Percentiles rank a stretch among this genome's conserved stretches.
Conservation (phyloP, 129 eudicot genomes). For the sunflower (Helianthus annuus) region DNA sequence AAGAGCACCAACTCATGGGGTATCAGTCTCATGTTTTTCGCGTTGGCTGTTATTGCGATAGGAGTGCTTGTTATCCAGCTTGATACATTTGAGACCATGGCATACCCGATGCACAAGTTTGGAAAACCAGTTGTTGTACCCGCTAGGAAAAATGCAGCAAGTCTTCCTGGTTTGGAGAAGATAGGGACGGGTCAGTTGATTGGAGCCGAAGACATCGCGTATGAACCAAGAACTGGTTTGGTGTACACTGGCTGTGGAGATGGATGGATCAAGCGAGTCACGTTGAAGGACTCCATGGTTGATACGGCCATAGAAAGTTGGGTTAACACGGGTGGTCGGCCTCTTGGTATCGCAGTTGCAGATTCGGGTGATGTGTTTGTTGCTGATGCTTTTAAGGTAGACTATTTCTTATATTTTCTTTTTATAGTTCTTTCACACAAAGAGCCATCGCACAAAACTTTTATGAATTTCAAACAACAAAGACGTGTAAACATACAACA, state of each 20-base stretch:
- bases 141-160: slow-evolving; percentile 26
- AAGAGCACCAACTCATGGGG: slow-evolving; percentile 11
- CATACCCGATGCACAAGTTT: slow-evolving; percentile 43
- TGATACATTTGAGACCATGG: slow-evolving; percentile 58
- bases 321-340: slow-evolving; percentile 85
- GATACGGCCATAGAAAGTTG: slow-evolving; percentile 49
- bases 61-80: slow-evolving; percentile 35
- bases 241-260: slow-evolving; percentile 66
- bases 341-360: slow-evolving; percentile 63
- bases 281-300: slow-evolving; percentile 25
- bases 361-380: slow-evolving; percentile 48
- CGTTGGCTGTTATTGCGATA: slow-evolving; percentile 5
- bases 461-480: too few species aligned
- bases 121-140: slow-evolving; percentile 28
- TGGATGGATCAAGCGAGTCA: slow-evolving; percentile 82
- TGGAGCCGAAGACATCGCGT: slow-evolving; percentile 67
- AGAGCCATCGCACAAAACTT: too few species aligned
- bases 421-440: too few species aligned
- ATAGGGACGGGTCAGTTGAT: slow-evolving; percentile 53
- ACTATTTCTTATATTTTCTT: too few species aligned
- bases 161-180: slow-evolving; percentile 49
- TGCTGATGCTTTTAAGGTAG: slow-evolving; percentile 66
- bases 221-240: slow-evolving; percentile 43
- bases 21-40: background rate
- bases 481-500: too few species aligned